Base-by-base conservation (phyloP, 2,329 filamentous ascomycete species). In the Curvularia lunata region DNA sequence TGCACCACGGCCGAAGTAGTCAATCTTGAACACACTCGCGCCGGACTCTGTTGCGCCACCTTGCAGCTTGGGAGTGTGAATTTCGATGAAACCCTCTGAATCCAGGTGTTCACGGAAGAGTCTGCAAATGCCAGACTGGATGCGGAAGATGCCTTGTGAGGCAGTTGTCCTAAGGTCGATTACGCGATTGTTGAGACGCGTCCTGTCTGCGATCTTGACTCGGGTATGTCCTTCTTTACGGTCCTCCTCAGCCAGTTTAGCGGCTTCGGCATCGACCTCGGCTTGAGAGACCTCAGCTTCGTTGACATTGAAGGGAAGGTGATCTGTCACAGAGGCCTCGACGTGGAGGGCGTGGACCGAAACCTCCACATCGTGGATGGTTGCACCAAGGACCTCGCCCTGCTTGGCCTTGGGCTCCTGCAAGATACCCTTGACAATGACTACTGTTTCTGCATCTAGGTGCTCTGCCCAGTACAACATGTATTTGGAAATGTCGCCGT, bases 41-140 rank as follows among this genome's bases (percentile, higher is more conserved):
- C 93, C 93, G 46, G 91, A 96, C 77, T 97, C 93, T 0, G 93
- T 96, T 1, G 93, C 93, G 12, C 90, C 88, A 1, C 91, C 91
- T 80, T 96, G 92, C 42, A 97, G 82, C 79, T 97, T 97, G 2
- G 93, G 93, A 0, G 92, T 96, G 74, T 97, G 92, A 59, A 97
- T 97, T 77, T 97, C 93, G 58, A 96, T 89, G 74, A 97, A 97
- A 16, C 87, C 89, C 62, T 89, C 82, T 2, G 84, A 82, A 65
- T 94, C 90, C 0, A 97, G 84, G 2, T 89, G 87, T 9, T 84
- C 78, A 48, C 93, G 90, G 83, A 97, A 97, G 25, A 90, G 83
- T 67, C 89, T 89, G 67, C 90, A 88, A 55, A 97, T 86, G 25
- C 87, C 88, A 4, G 92, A 90, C 65, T 95, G 91, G 48, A 97